A percentile compares a stretch with the other conserved stretches of the same genome.
Evolutionary conservation across 2,329 filamentous ascomycete species (phyloP).

Genomic region (Cadophora sp.): DNA sequence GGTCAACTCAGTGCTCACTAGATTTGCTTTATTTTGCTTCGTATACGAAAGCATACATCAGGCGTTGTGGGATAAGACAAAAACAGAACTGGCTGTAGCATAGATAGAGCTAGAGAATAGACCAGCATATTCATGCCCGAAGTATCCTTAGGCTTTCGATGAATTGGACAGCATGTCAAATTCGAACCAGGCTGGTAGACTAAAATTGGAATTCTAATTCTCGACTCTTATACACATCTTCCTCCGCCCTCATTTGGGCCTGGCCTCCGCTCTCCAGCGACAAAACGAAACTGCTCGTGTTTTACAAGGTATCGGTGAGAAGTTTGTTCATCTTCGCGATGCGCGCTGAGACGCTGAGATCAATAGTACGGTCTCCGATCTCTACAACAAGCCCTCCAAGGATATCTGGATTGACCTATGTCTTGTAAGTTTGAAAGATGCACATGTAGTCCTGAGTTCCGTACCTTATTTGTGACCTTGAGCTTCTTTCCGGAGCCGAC

Average conservation of each 20-base stretch:
- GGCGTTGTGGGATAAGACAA: constrained; percentile 14
- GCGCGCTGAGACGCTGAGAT: constrained; percentile 93
- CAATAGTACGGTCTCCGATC: constrained; percentile 96
- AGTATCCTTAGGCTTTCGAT: background rate
- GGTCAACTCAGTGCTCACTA: background rate
- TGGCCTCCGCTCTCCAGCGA: constrained; percentile 37
- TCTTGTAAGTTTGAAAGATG: background rate
- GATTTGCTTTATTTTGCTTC: background rate
- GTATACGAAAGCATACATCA: background rate
- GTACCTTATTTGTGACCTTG: constrained; percentile 91
- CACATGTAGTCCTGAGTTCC: background rate
- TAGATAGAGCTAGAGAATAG: constrained; percentile 26
- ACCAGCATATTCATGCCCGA: background rate
- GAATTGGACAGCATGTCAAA: background rate
- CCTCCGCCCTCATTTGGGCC: background rate
- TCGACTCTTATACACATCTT: constrained; percentile 23
- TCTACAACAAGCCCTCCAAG: constrained; percentile 93
- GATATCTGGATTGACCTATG: constrained; percentile 90
- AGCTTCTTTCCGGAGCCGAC: constrained; percentile 94
- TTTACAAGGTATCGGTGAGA: constrained; percentile 95
- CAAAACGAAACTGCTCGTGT: constrained; percentile 42
- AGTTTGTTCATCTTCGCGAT: constrained; percentile 99
- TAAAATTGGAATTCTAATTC: constrained; percentile 20
- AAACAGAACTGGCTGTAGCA: constrained; percentile 7
- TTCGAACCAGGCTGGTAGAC: background rate